Evolutionary conservation across 768 basidiomycete genomes (phyloP).

Genomic region (Hypholoma sublateritium): DNA sequence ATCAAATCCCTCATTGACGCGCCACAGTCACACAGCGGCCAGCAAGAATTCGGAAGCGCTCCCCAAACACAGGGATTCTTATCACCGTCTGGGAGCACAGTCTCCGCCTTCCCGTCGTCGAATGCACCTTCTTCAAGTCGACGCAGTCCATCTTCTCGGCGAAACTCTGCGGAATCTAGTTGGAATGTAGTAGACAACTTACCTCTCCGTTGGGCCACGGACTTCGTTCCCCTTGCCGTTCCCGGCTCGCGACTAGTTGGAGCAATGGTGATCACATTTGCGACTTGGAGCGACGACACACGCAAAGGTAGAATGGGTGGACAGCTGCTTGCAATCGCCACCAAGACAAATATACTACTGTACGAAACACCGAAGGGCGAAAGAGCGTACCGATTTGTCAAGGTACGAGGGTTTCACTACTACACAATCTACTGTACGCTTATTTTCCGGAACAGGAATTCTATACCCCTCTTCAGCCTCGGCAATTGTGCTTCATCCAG

Average conservation of each 20-base stretch:
- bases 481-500: slow-evolving; percentile 67
- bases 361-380: slow-evolving; percentile 85
- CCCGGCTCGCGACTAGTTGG: slow-evolving; percentile 62
- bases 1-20: slow-evolving; percentile 58
- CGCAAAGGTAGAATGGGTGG: slow-evolving; percentile 42
- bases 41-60: not conserved
- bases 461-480: slow-evolving; percentile 72
- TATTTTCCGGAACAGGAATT: slow-evolving; percentile 58
- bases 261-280: slow-evolving; percentile 61
- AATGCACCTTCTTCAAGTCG: slow-evolving; percentile 33
- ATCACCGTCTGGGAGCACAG: not conserved
- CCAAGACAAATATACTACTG: slow-evolving; percentile 68
- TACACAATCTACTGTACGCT: too few relatives aligned
- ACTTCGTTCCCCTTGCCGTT: slow-evolving; percentile 77
- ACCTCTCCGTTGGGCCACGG: slow-evolving; percentile 83
- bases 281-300: slow-evolving; percentile 64
- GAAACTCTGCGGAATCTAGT: slow-evolving; percentile 44
- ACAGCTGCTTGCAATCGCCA: slow-evolving; percentile 70
- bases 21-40: slow-evolving; percentile 2
- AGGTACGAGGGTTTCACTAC: slow-evolving; percentile 39
- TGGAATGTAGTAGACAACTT: slow-evolving; percentile 79
- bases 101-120: slow-evolving; percentile 2
- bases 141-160: slow-evolving; percentile 28
- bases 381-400: slow-evolving; percentile 79
- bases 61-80: not conserved